A percentile compares a stretch with the other conserved stretches of the same genome.
Evolutionary conservation across 495 filamentous ascomycete genomes (phyloP).

Genomic region (Neurospora tetrasperma): DNA sequence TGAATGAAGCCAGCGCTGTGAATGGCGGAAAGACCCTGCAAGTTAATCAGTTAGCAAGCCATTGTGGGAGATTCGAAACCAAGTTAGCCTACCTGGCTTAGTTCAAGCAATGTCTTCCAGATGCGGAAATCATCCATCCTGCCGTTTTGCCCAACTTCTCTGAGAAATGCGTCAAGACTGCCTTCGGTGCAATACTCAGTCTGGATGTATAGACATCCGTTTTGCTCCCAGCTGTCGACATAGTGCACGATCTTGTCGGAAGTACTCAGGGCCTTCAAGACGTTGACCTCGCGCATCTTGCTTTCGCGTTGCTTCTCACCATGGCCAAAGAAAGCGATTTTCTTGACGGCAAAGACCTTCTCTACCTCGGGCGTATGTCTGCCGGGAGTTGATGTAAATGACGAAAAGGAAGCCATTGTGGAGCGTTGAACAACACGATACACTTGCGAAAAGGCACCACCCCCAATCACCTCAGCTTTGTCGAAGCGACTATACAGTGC

Average conservation of each 20-base stretch:
- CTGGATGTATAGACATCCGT: conserved; percentile 79
- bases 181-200: conserved; percentile 94
- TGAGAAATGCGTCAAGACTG: conserved; percentile 73
- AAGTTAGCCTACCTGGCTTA: conserved; percentile 55
- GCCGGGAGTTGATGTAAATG: conserved; percentile 19
- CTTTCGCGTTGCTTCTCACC: conserved; percentile 64
- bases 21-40: conserved; percentile 74
- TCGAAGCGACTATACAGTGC: conserved; percentile 61
- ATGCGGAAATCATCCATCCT: conserved; percentile 93
- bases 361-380: conserved; percentile 27
- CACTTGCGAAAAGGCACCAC: conserved; percentile 86
- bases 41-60: conserved; percentile 25
- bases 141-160: conserved; percentile 65
- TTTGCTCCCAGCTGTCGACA: conserved; percentile 75
- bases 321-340: conserved; percentile 65
- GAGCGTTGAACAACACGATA: conserved; percentile 56
- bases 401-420: conserved; percentile 16
- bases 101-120: conserved; percentile 90
- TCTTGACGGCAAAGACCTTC: conserved; percentile 84
- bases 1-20: conserved; percentile 85
- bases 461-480: conserved; percentile 64
- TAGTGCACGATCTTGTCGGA: conserved; percentile 77
- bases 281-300: conserved; percentile 69
- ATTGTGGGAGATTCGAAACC: background rate
- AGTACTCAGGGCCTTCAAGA: conserved; percentile 58